Conservation (phyloP, 2,329 filamentous ascomycete species). For the Pseudogymnoascus sp. region DNA sequence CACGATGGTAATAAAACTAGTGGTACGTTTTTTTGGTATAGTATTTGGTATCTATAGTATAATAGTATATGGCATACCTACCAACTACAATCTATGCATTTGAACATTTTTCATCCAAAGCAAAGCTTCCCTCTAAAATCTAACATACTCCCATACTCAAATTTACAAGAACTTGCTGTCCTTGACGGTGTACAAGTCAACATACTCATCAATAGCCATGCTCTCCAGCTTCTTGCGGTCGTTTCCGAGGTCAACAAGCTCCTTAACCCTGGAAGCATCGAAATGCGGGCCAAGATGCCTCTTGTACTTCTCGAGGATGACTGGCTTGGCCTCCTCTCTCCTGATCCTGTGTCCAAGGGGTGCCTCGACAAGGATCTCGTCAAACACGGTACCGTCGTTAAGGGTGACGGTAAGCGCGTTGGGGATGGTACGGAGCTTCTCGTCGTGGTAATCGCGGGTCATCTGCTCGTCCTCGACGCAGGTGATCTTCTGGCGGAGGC, state of each 20-base stretch:
- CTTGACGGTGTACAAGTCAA: slow-evolving; percentile 68
- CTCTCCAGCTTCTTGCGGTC: slow-evolving; percentile 68
- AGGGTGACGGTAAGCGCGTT: slow-evolving; percentile 93
- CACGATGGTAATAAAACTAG: not conserved
- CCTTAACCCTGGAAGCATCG: slow-evolving; percentile 65
- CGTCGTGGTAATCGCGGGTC: slow-evolving; percentile 93
- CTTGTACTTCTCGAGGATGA: slow-evolving; percentile 93
- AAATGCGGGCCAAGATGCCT: slow-evolving; percentile 83
- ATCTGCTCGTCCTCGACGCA: slow-evolving; percentile 95
- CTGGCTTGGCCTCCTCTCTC: slow-evolving; percentile 93
- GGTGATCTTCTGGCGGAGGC: slow-evolving; percentile 83
- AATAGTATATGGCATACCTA: slow-evolving; percentile 6
- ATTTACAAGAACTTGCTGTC: slow-evolving; percentile 50
- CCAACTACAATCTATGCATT: not conserved
- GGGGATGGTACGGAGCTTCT: slow-evolving; percentile 86
- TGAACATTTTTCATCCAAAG: slow-evolving; percentile 1
- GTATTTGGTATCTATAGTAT: slow-evolving; percentile 1
- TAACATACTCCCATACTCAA: not conserved
- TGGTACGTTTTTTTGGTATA: not conserved
- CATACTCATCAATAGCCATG: slow-evolving; percentile 84
- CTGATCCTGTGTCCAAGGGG: slow-evolving; percentile 86
- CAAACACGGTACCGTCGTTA: slow-evolving; percentile 85
- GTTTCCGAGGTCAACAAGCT: slow-evolving; percentile 73
- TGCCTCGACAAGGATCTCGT: slow-evolving; percentile 88
- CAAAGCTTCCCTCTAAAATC: not conserved